A percentile compares a stretch with the other conserved stretches of the same genome.
Conservation (phyloP, 768 basidiomycete genomes). For the Leucosporidium creatinivorum region DNA sequence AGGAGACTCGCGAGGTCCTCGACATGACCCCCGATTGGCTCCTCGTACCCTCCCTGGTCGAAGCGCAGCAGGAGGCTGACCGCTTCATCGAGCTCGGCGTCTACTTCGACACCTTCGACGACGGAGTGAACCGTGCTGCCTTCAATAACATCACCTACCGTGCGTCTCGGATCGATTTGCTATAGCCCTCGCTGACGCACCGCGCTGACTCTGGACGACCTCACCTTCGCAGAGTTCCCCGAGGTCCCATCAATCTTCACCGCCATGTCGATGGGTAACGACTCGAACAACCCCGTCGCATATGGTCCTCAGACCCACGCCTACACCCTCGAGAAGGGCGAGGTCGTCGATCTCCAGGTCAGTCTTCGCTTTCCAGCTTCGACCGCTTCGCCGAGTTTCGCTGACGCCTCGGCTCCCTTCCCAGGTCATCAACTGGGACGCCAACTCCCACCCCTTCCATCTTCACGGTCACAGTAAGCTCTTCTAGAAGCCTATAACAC, state of each 20-base stretch:
- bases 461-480: conserved; percentile 33
- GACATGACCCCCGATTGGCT: conserved; percentile 54
- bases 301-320: conserved; percentile 70
- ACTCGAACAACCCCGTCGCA: conserved; percentile 51
- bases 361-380: conserved; percentile 14
- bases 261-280: conserved; percentile 58
- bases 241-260: conserved; percentile 61
- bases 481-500: too few relatives aligned
- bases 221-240: not conserved
- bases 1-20: conserved; percentile 46
- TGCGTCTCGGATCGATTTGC: not conserved
- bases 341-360: conserved; percentile 66
- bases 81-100: conserved; percentile 62
- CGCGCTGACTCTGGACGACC: not conserved
- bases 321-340: conserved; percentile 61
- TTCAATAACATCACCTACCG: conserved; percentile 53
- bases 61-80: conserved; percentile 49
- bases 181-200: not conserved
- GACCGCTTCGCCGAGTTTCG: too few relatives aligned
- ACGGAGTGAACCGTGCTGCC: conserved; percentile 76
- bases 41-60: conserved; percentile 51
- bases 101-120: conserved; percentile 56
- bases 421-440: conserved; percentile 12
- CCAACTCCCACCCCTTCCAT: conserved; percentile 5
- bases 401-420: too few relatives aligned